Conservation (phyloP, 75 land plant genomes). For the Pseudotsuga menziesii region DNA sequence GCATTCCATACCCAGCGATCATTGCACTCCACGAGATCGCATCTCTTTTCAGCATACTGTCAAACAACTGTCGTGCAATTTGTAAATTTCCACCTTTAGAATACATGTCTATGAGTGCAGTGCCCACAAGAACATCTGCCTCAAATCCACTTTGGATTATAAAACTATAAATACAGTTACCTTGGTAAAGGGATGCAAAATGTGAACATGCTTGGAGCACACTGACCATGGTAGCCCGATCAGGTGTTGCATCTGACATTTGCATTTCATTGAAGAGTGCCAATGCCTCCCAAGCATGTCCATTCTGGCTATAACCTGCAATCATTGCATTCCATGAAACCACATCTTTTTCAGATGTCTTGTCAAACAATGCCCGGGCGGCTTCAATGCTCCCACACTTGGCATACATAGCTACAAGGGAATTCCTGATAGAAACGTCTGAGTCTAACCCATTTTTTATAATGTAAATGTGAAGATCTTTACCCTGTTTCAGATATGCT, state of each 20-base stretch:
- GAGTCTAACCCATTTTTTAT: conserved; percentile 27
- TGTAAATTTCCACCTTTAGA: conserved; percentile 16
- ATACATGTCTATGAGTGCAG: conserved; percentile 27
- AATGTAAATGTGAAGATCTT: conserved; percentile 43
- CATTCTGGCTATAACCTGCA: not conserved
- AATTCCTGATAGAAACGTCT: conserved; percentile 55
- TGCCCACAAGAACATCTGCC: conserved; percentile 15
- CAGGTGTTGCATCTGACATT: not conserved
- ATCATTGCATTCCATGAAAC: not conserved
- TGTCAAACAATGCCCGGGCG: conserved; percentile 1
- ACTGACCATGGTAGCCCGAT: conserved; percentile 18
- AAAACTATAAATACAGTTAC: conserved; percentile 18
- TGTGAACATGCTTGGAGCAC: conserved; percentile 47
- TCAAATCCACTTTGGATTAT: conserved; percentile 18
- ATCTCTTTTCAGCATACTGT: conserved; percentile 12
- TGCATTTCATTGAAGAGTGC: not conserved
- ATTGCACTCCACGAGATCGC: conserved; percentile 28
- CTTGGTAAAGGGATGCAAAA: conserved; percentile 14
- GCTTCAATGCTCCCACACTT: conserved; percentile 15
- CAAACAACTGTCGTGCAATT: conserved; percentile 18
- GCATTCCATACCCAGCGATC: conserved; percentile 19
- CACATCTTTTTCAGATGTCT: conserved; percentile 10
- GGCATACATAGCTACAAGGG: conserved; percentile 53
- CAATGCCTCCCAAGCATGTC: not conserved
- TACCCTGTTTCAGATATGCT: conserved; percentile 38